These are phyloP conservation scores for Phoma sp. DNA, from an alignment of 2,329 filamentous ascomycete species.

Conservation along the genomic window DNA sequence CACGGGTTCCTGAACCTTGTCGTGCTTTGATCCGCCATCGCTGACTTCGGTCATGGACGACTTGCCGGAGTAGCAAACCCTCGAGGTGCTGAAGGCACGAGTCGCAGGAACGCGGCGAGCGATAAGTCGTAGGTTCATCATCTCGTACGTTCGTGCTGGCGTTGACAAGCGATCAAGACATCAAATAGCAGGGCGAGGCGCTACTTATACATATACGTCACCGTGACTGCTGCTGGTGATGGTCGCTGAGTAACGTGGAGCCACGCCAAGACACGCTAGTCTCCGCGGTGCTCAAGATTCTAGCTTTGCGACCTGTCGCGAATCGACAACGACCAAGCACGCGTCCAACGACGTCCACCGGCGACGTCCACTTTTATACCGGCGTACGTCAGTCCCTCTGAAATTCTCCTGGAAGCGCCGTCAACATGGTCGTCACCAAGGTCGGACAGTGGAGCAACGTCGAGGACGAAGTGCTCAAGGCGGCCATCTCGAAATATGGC, in stretches of 20 bases:
- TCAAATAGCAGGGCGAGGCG: background rate
- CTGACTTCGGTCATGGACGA: slow-evolving; percentile 16
- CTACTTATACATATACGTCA: slow-evolving; percentile 25
- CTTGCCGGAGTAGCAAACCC: slow-evolving; percentile 9
- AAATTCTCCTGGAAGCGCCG: slow-evolving; percentile 3
- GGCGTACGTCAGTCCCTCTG: background rate
- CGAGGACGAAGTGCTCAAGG: slow-evolving; percentile 96
- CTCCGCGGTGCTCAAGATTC: slow-evolving; percentile 19
- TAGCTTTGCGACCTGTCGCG: slow-evolving; percentile 30
- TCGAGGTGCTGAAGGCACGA: slow-evolving; percentile 14
- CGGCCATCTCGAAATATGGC: slow-evolving; percentile 56
- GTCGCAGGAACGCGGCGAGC: slow-evolving; percentile 6
- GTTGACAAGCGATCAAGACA: background rate
- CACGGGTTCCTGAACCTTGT: slow-evolving; percentile 12
- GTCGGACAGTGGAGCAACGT: slow-evolving; percentile 74
- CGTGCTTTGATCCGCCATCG: slow-evolving; percentile 3
- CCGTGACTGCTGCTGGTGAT: slow-evolving; percentile 23
- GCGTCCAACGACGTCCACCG: slow-evolving; percentile 14
- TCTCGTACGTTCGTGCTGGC: background rate
- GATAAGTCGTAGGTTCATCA: slow-evolving; percentile 10
- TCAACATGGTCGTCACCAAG: slow-evolving; percentile 68
- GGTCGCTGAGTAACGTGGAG: slow-evolving; percentile 6
- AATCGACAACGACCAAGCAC: slow-evolving; percentile 13
- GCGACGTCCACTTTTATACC: slow-evolving; percentile 15
- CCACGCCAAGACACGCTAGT: slow-evolving; percentile 29